Evolutionary conservation across 2,329 filamentous ascomycete genomes (phyloP).

Genomic region (Alternaria sp.): DNA sequence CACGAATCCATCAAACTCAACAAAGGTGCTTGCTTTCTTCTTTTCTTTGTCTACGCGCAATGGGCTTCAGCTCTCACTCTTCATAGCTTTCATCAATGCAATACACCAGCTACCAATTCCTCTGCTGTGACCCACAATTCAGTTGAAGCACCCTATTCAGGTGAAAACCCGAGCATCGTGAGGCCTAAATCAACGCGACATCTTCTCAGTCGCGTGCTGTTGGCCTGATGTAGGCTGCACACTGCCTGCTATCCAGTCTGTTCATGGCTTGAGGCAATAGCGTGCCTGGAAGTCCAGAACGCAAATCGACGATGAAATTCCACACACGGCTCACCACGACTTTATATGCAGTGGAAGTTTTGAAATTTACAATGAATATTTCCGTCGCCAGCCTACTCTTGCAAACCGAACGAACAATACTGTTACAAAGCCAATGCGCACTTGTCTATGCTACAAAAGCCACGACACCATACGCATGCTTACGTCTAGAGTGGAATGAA

Average conservation of each 20-base stretch:
- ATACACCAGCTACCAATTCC: neutral
- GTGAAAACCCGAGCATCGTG: neutral
- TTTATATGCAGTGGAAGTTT: accelerated
- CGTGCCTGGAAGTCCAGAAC: neutral
- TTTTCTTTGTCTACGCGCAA: neutral
- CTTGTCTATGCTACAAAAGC: neutral
- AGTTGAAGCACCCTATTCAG: neutral
- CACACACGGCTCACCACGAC: accelerated
- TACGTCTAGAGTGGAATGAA: slow-evolving; percentile 10
- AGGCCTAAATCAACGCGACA: neutral
- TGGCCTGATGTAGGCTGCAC: neutral
- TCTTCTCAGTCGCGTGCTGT: neutral
- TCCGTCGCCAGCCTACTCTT: neutral
- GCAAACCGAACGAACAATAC: neutral
- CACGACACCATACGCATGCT: slow-evolving; percentile 4
- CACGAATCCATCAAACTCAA: no score
- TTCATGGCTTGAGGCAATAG: neutral
- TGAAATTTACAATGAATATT: neutral
- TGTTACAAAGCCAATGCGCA: neutral
- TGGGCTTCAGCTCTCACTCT: neutral
- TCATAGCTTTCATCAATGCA: neutral
- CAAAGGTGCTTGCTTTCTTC: neutral
- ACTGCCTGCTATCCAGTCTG: neutral
- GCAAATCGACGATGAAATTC: neutral
- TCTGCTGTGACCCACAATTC: neutral